Conservation (phyloP, 129 eudicot species). For the Lonicera japonica region DNA sequence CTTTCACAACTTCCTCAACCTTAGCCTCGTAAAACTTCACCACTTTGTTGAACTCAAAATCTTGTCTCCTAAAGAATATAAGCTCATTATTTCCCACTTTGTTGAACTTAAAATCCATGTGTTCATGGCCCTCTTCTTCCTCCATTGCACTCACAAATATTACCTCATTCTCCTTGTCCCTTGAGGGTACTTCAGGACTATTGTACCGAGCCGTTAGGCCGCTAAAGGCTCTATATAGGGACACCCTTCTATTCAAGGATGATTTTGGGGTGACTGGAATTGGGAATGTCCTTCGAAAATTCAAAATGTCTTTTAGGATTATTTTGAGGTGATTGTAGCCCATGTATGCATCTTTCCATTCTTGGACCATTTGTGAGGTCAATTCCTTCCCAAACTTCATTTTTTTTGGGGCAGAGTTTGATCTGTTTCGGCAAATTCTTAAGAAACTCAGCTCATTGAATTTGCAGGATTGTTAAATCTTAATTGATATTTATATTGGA, state of each 20-base stretch:
- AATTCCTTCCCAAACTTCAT: constrained; percentile 14
- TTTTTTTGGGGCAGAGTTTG: not conserved
- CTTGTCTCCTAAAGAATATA: constrained; percentile 22
- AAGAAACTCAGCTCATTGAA: not conserved
- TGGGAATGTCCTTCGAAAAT: not conserved
- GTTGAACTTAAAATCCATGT: constrained; percentile 19
- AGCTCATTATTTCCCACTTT: constrained; percentile 24
- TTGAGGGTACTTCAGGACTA: not conserved
- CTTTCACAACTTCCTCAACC: constrained; percentile 36
- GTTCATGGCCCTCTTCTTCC: not conserved
- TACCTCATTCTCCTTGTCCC: constrained; percentile 23
- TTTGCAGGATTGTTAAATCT: too few species aligned
- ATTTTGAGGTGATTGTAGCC: not conserved
- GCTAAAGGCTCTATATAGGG: constrained; percentile 37
- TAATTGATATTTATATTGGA: too few species aligned
- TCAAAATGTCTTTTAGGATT: not conserved
- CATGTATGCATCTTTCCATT: constrained; percentile 13
- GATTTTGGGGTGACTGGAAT: not conserved
- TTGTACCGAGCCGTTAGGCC: constrained; percentile 16
- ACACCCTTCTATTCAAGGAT: constrained; percentile 18
- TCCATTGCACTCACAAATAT: constrained; percentile 17
- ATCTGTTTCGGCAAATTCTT: not conserved
- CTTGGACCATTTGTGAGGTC: constrained; percentile 8
- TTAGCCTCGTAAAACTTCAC: constrained; percentile 20
- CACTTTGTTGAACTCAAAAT: constrained; percentile 34